Conservation (phyloP, 2,329 filamentous ascomycete genomes). For the Coleophoma cylindrospora region DNA sequence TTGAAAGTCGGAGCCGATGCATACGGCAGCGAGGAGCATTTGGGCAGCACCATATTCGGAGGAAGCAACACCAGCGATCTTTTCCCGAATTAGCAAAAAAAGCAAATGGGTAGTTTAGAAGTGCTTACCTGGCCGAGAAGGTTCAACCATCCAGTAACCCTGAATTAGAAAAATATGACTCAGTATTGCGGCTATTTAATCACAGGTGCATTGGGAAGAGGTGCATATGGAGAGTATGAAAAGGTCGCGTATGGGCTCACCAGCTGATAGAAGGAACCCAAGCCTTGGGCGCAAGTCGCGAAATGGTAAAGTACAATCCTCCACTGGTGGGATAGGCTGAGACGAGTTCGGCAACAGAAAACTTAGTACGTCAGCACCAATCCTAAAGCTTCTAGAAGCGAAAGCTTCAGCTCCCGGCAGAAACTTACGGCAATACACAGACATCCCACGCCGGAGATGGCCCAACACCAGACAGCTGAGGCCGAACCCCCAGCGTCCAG, state of each 20-base stretch:
- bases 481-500: constrained; percentile 47
- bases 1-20: constrained; percentile 41
- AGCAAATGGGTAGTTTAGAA: neutral
- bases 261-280: constrained; percentile 45
- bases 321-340: constrained; percentile 54
- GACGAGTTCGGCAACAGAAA: constrained; percentile 50
- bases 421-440: constrained; percentile 43
- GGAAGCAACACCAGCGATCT: constrained; percentile 42
- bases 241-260: constrained; percentile 15
- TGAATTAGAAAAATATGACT: neutral
- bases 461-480: constrained; percentile 53
- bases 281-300: constrained; percentile 42
- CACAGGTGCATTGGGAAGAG: neutral
- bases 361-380: constrained; percentile 9
- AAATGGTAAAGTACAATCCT: constrained; percentile 49
- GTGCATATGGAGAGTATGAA: neutral
- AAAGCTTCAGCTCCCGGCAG: neutral
- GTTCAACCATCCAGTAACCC: constrained; percentile 40
- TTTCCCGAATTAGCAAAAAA: neutral
- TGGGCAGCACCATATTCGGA: constrained; percentile 52
- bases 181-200: neutral
- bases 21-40: constrained; percentile 49
- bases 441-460: constrained; percentile 49
- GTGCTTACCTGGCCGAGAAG: constrained; percentile 43
- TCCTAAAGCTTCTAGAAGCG: neutral